Evolutionary conservation across 2,329 filamentous ascomycete genomes (phyloP).

Genomic region (Paramyrothecium sp.): DNA sequence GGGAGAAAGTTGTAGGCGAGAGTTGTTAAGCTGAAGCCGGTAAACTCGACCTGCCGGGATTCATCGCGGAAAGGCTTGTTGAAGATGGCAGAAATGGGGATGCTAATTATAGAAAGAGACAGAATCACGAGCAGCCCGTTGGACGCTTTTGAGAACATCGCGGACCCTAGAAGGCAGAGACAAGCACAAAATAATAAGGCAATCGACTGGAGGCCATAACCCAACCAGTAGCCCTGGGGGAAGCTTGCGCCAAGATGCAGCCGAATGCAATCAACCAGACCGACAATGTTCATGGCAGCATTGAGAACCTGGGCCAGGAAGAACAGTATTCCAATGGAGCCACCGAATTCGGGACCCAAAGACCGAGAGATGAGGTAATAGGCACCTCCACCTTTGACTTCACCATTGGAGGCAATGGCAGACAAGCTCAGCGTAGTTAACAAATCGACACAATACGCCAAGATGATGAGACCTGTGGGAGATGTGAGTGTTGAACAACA

Average conservation of each 20-base stretch:
- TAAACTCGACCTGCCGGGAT: conserved; percentile 68
- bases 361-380: conserved; percentile 88
- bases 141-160: conserved; percentile 77
- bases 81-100: conserved; percentile 74
- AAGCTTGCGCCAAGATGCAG: conserved; percentile 70
- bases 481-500: conserved; percentile 1
- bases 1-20: conserved; percentile 74
- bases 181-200: conserved; percentile 70
- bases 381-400: conserved; percentile 81
- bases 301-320: conserved; percentile 90
- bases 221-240: conserved; percentile 71
- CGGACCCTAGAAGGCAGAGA: conserved; percentile 77
- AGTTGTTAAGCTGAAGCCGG: conserved; percentile 70
- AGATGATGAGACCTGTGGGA: conserved; percentile 62
- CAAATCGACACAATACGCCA: conserved; percentile 79
- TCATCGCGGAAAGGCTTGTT: conserved; percentile 65
- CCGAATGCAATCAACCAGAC: conserved; percentile 78
- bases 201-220: conserved; percentile 72
- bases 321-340: conserved; percentile 83
- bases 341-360: conserved; percentile 83
- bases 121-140: conserved; percentile 73
- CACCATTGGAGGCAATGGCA: conserved; percentile 86
- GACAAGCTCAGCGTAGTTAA: conserved; percentile 83
- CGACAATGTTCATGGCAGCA: conserved; percentile 83
- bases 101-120: conserved; percentile 72